Conservation (phyloP, 2,329 filamentous ascomycete species). For the Fusarium nelsonii region DNA sequence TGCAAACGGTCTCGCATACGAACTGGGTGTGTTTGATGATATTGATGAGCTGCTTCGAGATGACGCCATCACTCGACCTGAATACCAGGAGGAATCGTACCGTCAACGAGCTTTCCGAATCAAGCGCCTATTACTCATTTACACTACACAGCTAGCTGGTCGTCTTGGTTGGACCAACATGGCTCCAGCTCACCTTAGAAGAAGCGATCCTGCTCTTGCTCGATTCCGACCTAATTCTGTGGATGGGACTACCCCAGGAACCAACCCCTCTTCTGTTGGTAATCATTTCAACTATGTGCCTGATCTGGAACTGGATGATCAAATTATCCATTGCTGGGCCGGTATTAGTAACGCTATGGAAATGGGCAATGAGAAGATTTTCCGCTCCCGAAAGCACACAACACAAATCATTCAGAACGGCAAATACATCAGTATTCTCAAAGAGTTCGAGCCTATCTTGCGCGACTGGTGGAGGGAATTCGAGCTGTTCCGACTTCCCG, state of each 20-base stretch:
- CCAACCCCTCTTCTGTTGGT: constrained; percentile 67
- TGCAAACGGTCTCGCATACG: constrained; percentile 88
- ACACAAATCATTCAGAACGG: constrained; percentile 89
- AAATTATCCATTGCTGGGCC: constrained; percentile 89
- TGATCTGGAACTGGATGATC: constrained; percentile 74
- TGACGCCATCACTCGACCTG: constrained; percentile 69
- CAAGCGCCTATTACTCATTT: constrained; percentile 87
- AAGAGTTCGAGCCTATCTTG: constrained; percentile 83
- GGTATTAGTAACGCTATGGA: constrained; percentile 95
- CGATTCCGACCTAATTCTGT: constrained; percentile 63
- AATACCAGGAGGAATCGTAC: constrained; percentile 81
- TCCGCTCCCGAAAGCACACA: constrained; percentile 87
- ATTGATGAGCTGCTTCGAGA: constrained; percentile 77
- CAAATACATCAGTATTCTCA: constrained; percentile 83
- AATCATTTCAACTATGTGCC: constrained; percentile 75
- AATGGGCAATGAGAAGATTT: constrained; percentile 87
- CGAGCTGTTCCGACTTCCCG: constrained; percentile 78
- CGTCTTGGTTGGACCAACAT: constrained; percentile 93
- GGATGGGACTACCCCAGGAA: constrained; percentile 71
- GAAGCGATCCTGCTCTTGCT: constrained; percentile 68
- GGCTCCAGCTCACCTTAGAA: constrained; percentile 78
- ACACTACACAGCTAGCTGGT: constrained; percentile 93
- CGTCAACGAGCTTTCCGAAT: constrained; percentile 83
- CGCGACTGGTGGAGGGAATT: constrained; percentile 85
- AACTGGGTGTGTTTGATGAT: constrained; percentile 94